phyloP scores from a whole-genome alignment of 495 filamentous ascomycete genomes.

The Penicillium lagena region DNA sequence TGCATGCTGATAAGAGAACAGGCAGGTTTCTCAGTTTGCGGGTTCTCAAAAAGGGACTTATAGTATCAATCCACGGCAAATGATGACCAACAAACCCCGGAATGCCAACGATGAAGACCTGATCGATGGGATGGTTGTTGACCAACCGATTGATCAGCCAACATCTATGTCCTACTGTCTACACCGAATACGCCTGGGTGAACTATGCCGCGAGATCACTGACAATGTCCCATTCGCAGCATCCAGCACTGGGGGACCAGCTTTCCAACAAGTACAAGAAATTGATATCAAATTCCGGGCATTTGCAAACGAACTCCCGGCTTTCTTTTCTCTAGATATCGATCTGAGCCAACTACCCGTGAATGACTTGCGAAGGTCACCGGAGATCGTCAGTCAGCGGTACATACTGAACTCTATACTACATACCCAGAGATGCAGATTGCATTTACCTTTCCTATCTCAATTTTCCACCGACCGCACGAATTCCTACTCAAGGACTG shows the following conservation, averaged over 20 bases:
- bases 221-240: conserved; percentile 27
- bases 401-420: conserved; percentile 28
- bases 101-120: conserved; percentile 43
- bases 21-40: conserved; percentile 31
- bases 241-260: background rate
- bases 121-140: conserved; percentile 20
- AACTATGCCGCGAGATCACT: conserved; percentile 34
- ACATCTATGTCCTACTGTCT: conserved; percentile 42
- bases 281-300: conserved; percentile 24
- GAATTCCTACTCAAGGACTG: conserved; percentile 25
- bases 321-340: conserved; percentile 12
- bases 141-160: conserved; percentile 25
- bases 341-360: background rate
- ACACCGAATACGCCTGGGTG: conserved; percentile 37
- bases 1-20: conserved; percentile 2
- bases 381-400: conserved; percentile 22
- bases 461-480: conserved; percentile 14
- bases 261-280: conserved; percentile 17
- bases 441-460: conserved; percentile 33
- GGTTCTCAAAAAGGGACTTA: conserved; percentile 35
- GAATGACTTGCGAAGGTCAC: conserved; percentile 3
- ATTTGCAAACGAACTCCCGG: conserved; percentile 16
- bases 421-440: conserved; percentile 31
- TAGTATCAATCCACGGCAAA: conserved; percentile 32
- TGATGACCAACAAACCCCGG: conserved; percentile 35